Evolutionary conservation across 2,329 filamentous ascomycete species (phyloP), one percentile per base, ranked within the genome.

Genomic region (Ceratocystis papillata): DNA sequence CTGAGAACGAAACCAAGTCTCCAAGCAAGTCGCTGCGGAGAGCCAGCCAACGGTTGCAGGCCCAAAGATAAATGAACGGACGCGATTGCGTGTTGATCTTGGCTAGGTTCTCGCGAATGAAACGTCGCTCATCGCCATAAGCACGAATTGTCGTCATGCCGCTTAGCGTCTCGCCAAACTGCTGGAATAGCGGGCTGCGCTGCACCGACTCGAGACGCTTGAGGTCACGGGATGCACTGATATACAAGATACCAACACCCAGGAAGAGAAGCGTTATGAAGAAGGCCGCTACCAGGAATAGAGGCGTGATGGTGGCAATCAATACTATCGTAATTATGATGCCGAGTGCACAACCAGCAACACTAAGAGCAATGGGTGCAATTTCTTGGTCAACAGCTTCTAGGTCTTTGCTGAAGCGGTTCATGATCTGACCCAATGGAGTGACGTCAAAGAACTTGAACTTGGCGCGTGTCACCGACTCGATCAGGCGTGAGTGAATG

Each of bases 401-500:
- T 15, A 99, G 83, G 74, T 99, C 94, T 76, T 97, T 97, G 74
- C 93, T 97, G 77, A 99, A 99, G 22, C 94, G 86, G 76, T 99
- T 99, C 87, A 97, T 97, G 72, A 99, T 81, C 76, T 96, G 93
- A 12, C 94, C 94, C 0, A 97, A 83, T 1, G 94, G 94, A 0
- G 94, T 99, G 1, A 93, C 88, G 73, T 99, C 94, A 72, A 99
- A 99, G 78, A 99, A 99, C 73, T 89, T 91, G 80, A 99, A 97
- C 74, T 91, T 93, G 37, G 94, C 94, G 70, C 92, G 86, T 15
- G 90, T 88, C 28, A 99, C 85, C 1, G 88, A 81, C 33, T 83
- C 81, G 74, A 99, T 87, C 65, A 99, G 79, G 45, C 83, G 80
- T 70, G 87, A 81, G 74, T 99, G 94, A 22, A 99, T 85, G 70